Percentiles rank a stretch among this genome's conserved stretches.
phyloP scores from a whole-genome alignment of 306 rosid genomes.

The Vachellia collinsii region DNA sequence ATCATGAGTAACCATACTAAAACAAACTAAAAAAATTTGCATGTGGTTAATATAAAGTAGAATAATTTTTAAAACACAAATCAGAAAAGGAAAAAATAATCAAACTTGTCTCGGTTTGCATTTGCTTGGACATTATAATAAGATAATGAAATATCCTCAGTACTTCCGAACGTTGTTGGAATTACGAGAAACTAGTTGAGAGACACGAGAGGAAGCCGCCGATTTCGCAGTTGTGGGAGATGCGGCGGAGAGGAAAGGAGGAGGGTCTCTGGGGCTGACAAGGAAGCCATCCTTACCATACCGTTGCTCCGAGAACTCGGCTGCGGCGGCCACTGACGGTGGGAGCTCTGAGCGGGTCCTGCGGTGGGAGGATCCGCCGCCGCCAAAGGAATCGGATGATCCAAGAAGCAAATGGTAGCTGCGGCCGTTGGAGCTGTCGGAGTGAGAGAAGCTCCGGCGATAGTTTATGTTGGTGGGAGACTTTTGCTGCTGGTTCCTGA shows the following conservation, averaged over 20 bases:
- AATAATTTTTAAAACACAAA: too few relatives aligned
- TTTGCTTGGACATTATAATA: neutral
- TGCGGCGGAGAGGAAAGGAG: neutral
- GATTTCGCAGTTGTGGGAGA: neutral
- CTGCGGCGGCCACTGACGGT: neutral
- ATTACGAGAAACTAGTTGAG: neutral
- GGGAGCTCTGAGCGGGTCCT: constrained; percentile 57
- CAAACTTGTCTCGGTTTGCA: neutral
- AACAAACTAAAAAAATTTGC: neutral
- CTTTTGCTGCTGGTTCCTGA: constrained; percentile 52
- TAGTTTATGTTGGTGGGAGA: constrained; percentile 27
- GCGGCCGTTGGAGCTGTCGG: constrained; percentile 47
- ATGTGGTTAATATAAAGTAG: neutral
- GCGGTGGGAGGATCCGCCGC: constrained; percentile 63
- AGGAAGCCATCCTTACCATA: neutral
- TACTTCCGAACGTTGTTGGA: constrained; percentile 31
- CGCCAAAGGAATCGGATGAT: constrained; percentile 32
- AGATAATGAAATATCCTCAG: neutral
- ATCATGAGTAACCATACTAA: neutral
- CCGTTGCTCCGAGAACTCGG: constrained; percentile 28
- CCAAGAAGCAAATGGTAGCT: constrained; percentile 56
- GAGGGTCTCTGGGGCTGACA: constrained; percentile 14
- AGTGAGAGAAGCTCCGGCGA: constrained; percentile 42
- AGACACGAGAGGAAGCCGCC: neutral
- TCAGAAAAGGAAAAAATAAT: neutral